Percentiles rank a stretch among this genome's conserved stretches.
phyloP scores from a whole-genome alignment of 352 stramenopile genomes.

The Pythium aphanidermatum region DNA sequence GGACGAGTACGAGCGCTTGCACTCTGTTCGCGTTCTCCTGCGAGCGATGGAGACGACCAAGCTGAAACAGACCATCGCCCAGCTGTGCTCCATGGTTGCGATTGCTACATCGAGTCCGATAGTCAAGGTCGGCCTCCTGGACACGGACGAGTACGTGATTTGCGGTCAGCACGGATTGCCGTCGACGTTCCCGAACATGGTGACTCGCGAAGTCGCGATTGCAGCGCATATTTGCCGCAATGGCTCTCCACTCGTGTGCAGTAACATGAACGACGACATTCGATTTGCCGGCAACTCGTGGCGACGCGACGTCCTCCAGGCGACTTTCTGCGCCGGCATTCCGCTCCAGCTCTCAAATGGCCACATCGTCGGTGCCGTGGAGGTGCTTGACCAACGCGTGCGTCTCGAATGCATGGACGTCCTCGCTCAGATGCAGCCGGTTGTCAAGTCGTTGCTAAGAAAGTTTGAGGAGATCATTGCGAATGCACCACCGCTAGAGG shows the following conservation, averaged over 20 bases:
- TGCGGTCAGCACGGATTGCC: slow-evolving; percentile 42
- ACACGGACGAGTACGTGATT: slow-evolving; percentile 46
- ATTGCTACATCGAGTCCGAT: slow-evolving; percentile 66
- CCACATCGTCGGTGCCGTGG: slow-evolving; percentile 59
- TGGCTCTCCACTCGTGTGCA: slow-evolving; percentile 53
- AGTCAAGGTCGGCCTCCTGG: slow-evolving; percentile 60
- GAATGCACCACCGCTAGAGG: slow-evolving; percentile 21
- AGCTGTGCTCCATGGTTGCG: slow-evolving; percentile 73
- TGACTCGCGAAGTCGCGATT: slow-evolving; percentile 41
- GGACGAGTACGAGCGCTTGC: slow-evolving; percentile 48
- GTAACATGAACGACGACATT: slow-evolving; percentile 51
- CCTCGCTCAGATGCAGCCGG: slow-evolving; percentile 56
- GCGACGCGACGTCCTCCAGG: slow-evolving; percentile 36
- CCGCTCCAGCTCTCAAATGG: slow-evolving; percentile 65
- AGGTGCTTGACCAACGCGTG: slow-evolving; percentile 53
- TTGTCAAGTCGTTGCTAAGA: slow-evolving; percentile 68
- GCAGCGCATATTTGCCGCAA: slow-evolving; percentile 67
- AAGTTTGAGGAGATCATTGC: slow-evolving; percentile 68
- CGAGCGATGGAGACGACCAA: slow-evolving; percentile 35
- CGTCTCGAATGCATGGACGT: slow-evolving; percentile 60
- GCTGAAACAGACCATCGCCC: slow-evolving; percentile 38
- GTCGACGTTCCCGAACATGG: slow-evolving; percentile 17
- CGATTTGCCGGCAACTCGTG: slow-evolving; percentile 63
- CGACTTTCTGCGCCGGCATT: slow-evolving; percentile 76
- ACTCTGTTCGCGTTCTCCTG: slow-evolving; percentile 35